A percentile compares a stretch with the other conserved stretches of the same genome.
These are phyloP conservation scores for Zygosaccharomyces pseudobailii DNA, from an alignment of 1,139 yeast genomes.

Conservation along the genomic window DNA sequence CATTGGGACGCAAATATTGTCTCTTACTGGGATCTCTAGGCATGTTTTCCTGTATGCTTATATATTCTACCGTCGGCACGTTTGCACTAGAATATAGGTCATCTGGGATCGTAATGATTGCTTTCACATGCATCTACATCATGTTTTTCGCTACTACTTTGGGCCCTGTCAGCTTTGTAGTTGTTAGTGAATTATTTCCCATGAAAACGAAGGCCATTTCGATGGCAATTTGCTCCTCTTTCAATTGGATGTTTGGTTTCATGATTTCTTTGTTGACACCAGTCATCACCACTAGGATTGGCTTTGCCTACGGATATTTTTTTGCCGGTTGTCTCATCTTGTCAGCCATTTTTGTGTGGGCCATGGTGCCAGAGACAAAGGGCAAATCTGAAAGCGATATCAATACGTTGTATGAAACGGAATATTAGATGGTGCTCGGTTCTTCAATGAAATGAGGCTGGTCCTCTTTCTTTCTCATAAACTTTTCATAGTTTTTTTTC, in stretches of 20 bases:
- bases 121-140: conserved; percentile 68
- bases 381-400: conserved; percentile 64
- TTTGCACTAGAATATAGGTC: conserved; percentile 39
- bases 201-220: conserved; percentile 70
- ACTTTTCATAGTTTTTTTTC: background rate
- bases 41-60: conserved; percentile 57
- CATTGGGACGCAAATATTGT: conserved; percentile 61
- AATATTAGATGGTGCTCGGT: background rate
- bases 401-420: conserved; percentile 32
- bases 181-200: conserved; percentile 74
- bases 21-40: conserved; percentile 57
- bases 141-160: conserved; percentile 76
- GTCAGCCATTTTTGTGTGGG: conserved; percentile 54
- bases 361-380: conserved; percentile 67
- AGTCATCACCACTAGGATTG: conserved; percentile 49
- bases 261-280: conserved; percentile 70
- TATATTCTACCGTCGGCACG: conserved; percentile 63
- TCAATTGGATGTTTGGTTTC: conserved; percentile 75
- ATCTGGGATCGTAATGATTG: conserved; percentile 67
- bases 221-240: conserved; percentile 67
- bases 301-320: conserved; percentile 61
- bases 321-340: conserved; percentile 60
- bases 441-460: background rate
- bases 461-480: background rate
- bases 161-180: conserved; percentile 79